Percentiles rank a stretch among this genome's conserved stretches.
These are phyloP conservation scores for Oxyria digyna DNA, from an alignment of 148 eudicot genomes.

Conservation along the genomic window DNA sequence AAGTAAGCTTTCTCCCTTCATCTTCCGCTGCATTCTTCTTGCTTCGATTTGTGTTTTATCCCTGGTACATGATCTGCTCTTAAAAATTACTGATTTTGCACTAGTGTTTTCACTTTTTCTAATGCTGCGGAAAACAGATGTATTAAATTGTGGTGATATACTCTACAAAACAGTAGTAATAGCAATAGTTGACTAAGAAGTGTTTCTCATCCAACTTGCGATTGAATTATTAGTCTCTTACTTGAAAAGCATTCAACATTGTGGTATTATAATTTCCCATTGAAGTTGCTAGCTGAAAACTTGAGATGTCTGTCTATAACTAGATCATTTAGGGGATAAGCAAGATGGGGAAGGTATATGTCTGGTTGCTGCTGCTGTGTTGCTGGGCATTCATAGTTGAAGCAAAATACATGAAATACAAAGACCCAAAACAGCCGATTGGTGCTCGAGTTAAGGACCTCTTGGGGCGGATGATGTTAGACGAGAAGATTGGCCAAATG, in stretches of 20 bases:
- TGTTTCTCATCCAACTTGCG: background rate
- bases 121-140: background rate
- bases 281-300: background rate
- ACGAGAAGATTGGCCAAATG: constrained; percentile 81
- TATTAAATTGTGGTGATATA: background rate
- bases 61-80: background rate
- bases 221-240: background rate
- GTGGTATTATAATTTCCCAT: background rate
- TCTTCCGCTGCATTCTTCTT: background rate
- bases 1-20: background rate
- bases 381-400: constrained; percentile 21
- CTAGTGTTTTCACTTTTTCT: background rate
- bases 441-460: constrained; percentile 41
- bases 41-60: background rate
- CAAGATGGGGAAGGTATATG: background rate
- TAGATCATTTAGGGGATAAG: background rate
- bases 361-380: constrained; percentile 11
- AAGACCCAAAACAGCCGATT: constrained; percentile 55
- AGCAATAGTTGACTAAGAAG: background rate
- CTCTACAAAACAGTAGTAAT: too few species aligned
- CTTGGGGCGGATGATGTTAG: constrained; percentile 46
- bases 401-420: constrained; percentile 38
- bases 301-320: background rate
- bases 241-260: background rate
- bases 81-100: background rate